Conservation (phyloP, 345 rosid species). For the Hypericum perforatum region DNA sequence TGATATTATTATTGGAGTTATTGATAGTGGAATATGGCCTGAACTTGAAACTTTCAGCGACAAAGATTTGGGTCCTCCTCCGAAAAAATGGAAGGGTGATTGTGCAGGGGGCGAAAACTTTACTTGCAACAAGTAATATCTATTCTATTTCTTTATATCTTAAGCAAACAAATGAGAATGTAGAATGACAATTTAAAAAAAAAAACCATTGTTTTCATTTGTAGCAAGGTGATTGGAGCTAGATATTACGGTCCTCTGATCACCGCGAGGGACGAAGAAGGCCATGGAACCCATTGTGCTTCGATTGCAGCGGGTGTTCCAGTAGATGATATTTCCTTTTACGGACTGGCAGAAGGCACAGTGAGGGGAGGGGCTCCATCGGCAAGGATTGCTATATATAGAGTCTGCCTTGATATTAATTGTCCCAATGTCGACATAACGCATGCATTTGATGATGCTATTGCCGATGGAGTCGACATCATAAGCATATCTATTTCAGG, state of each 20-base stretch:
- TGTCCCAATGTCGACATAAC: slow-evolving; percentile 56
- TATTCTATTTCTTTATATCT: too few species aligned
- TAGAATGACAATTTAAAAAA: too few species aligned
- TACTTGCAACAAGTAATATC: too few species aligned
- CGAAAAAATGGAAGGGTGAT: too few species aligned
- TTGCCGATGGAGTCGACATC: slow-evolving; percentile 62
- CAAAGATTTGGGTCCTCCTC: too few species aligned
- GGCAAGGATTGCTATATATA: slow-evolving; percentile 62
- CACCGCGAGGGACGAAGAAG: slow-evolving; percentile 51
- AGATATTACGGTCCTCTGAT: slow-evolving; percentile 37
- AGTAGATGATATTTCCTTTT: slow-evolving; percentile 55
- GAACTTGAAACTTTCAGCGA: too few species aligned
- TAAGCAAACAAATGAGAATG: too few species aligned
- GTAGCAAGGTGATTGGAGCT: slow-evolving; percentile 78
- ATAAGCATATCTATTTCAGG: slow-evolving; percentile 54
- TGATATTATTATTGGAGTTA: too few species aligned
- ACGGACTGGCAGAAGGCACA: slow-evolving; percentile 61
- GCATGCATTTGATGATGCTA: slow-evolving; percentile 71
- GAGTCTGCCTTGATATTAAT: slow-evolving; percentile 43
- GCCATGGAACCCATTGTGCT: slow-evolving; percentile 78
- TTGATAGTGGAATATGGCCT: too few species aligned
- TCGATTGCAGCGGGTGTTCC: slow-evolving; percentile 58
- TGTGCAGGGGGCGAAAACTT: too few species aligned
- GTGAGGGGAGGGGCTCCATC: slow-evolving; percentile 67
- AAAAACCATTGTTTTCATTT: too few species aligned